Percentiles rank a stretch among this genome's conserved stretches.
These are phyloP conservation scores for Sporothrix luriei DNA, from an alignment of 2,329 filamentous ascomycete species.

Conservation along the genomic window DNA sequence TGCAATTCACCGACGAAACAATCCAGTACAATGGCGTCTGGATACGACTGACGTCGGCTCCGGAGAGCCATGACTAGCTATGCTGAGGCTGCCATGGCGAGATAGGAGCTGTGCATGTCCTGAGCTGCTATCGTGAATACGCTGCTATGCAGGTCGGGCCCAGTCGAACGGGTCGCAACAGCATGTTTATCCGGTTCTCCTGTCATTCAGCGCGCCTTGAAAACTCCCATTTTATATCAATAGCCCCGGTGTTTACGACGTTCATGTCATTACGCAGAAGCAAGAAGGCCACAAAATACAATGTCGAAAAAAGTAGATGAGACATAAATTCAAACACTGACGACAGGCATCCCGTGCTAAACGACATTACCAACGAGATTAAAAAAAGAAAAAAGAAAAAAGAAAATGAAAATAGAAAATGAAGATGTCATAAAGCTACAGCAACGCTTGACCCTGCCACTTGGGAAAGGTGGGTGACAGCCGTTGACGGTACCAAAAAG, in stretches of 20 bases:
- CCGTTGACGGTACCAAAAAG: background rate
- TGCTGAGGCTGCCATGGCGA: background rate
- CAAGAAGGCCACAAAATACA: too few species aligned
- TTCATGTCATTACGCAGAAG: too few species aligned
- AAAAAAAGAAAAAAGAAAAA: background rate
- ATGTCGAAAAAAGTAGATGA: too few species aligned
- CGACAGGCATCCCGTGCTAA: too few species aligned
- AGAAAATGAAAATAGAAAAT: too few species aligned
- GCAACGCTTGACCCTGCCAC: background rate
- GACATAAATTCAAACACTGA: too few species aligned
- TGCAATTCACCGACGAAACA: too few species aligned
- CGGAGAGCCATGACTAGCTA: background rate
- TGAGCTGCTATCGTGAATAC: background rate
- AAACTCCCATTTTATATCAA: too few species aligned
- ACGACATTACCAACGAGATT: background rate
- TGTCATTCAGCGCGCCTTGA: background rate
- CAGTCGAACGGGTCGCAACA: background rate
- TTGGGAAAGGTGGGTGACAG: background rate
- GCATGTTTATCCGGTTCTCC: background rate
- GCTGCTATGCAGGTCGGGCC: conserved; percentile 1
- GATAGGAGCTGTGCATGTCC: background rate
- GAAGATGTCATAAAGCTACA: background rate
- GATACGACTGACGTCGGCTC: background rate
- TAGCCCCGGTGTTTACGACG: too few species aligned
- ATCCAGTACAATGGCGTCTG: too few species aligned